phyloP scores from a whole-genome alignment of 2,329 filamentous ascomycete species.

The Paracorniculantispora psalliotae region DNA sequence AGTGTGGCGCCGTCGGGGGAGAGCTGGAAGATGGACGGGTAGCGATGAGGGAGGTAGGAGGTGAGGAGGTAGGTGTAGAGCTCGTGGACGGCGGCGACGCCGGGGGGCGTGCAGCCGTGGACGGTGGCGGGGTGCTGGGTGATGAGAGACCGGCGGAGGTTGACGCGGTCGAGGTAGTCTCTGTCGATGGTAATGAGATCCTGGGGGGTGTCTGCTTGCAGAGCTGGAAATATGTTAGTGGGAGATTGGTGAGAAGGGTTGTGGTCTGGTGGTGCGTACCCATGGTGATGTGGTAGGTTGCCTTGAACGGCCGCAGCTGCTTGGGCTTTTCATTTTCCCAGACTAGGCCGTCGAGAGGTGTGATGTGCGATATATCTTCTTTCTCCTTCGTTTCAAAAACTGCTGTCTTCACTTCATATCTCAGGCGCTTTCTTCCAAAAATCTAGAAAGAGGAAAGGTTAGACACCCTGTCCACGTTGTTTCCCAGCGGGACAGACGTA shows the following conservation, averaged over 20 bases:
- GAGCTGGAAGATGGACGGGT: slow-evolving; percentile 43
- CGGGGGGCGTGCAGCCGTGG: slow-evolving; percentile 37
- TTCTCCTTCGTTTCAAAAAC: not conserved
- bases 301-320: slow-evolving; percentile 36
- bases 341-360: not conserved
- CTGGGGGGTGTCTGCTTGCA: slow-evolving; percentile 38
- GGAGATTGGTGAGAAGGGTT: not conserved
- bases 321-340: slow-evolving; percentile 4
- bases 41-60: slow-evolving; percentile 43
- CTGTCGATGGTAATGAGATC: slow-evolving; percentile 49
- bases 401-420: not conserved
- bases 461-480: not conserved
- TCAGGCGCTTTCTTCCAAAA: not conserved
- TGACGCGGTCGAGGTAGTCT: slow-evolving; percentile 43
- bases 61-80: slow-evolving; percentile 43
- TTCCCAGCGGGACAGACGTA: not conserved
- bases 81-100: slow-evolving; percentile 40
- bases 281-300: slow-evolving; percentile 51
- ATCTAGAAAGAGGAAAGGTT: not conserved
- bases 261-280: slow-evolving; percentile 26
- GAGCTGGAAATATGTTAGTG: slow-evolving; percentile 26
- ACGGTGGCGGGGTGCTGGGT: slow-evolving; percentile 33
- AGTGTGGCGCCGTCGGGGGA: slow-evolving; percentile 32
- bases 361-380: not conserved
- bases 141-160: slow-evolving; percentile 34